Evolutionary conservation across 2,329 filamentous ascomycete genomes (phyloP).

Genomic region (Colletotrichum sp.): DNA sequence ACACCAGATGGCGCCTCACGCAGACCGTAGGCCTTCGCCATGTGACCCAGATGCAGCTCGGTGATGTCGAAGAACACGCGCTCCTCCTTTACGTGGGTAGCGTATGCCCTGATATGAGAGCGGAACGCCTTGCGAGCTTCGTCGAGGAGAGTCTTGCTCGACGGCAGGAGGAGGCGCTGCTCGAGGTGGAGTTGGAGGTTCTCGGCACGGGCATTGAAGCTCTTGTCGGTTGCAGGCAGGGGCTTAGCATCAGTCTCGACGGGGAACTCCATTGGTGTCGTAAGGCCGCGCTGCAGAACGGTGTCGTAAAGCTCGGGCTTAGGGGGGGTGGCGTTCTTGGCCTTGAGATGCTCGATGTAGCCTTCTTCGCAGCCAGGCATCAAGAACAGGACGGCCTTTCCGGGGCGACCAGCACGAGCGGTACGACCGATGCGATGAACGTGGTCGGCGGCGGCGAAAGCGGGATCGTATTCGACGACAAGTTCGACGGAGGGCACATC

Average conservation of each 20-base stretch:
- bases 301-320: constrained; percentile 57
- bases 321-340: constrained; percentile 45
- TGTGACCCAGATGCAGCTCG: constrained; percentile 86
- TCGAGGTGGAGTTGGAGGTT: constrained; percentile 64
- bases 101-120: constrained; percentile 92
- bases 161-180: constrained; percentile 53
- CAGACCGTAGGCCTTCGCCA: constrained; percentile 91
- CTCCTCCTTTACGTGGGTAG: constrained; percentile 88
- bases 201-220: constrained; percentile 52
- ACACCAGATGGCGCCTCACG: constrained; percentile 89
- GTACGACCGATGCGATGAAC: constrained; percentile 94
- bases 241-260: constrained; percentile 68
- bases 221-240: constrained; percentile 48
- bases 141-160: constrained; percentile 69
- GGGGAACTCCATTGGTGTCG: constrained; percentile 65
- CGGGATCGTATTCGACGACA: constrained; percentile 94
- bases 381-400: constrained; percentile 87
- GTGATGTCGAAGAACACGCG: constrained; percentile 90
- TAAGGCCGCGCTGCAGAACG: constrained; percentile 69
- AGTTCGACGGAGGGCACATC: constrained; percentile 95
- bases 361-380: constrained; percentile 91
- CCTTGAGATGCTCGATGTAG: constrained; percentile 77
- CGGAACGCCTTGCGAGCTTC: constrained; percentile 86
- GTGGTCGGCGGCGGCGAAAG: constrained; percentile 92
- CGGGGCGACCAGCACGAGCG: constrained; percentile 87